These are phyloP conservation scores for Penicillium argentinense DNA, from an alignment of 495 filamentous ascomycete species.

Conservation along the genomic window DNA sequence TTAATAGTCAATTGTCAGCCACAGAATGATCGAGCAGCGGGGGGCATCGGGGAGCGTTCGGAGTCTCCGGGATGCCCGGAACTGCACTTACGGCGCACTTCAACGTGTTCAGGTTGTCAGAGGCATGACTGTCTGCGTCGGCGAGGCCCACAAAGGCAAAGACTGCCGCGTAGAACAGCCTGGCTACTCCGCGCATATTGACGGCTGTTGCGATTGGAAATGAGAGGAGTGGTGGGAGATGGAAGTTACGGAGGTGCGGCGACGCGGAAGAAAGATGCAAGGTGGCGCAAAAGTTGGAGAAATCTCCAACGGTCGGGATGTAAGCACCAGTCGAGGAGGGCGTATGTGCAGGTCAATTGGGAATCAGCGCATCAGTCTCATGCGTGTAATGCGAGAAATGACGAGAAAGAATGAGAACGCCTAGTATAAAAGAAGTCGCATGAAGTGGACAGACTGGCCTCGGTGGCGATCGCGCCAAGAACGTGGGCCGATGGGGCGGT, in stretches of 20 bases:
- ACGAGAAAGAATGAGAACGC: background rate
- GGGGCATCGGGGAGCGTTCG: no score
- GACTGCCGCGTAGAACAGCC: conserved; percentile 72
- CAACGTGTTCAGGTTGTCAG: conserved; percentile 39
- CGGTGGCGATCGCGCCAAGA: conserved; percentile 16
- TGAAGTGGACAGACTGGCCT: conserved; percentile 25
- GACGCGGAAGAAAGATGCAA: conserved; percentile 8
- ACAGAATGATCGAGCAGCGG: background rate
- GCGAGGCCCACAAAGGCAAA: conserved; percentile 67
- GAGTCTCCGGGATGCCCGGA: background rate
- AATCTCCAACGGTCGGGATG: background rate
- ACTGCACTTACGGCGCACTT: conserved; percentile 66
- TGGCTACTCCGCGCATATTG: conserved; percentile 65
- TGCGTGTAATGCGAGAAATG: no score
- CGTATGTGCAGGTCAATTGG: background rate
- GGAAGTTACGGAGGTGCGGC: background rate
- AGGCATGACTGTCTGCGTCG: conserved; percentile 35
- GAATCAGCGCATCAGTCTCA: no score
- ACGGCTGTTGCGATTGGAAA: background rate
- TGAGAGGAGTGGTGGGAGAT: background rate
- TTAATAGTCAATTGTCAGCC: conserved; percentile 5
- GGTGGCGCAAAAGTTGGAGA: conserved; percentile 15
- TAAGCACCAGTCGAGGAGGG: background rate
- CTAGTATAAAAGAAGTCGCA: conserved; percentile 4
- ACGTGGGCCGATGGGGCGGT: conserved; percentile 13